Evolutionary conservation across 306 rosid genomes (phyloP).

Genomic region (Glycine tomentella): DNA sequence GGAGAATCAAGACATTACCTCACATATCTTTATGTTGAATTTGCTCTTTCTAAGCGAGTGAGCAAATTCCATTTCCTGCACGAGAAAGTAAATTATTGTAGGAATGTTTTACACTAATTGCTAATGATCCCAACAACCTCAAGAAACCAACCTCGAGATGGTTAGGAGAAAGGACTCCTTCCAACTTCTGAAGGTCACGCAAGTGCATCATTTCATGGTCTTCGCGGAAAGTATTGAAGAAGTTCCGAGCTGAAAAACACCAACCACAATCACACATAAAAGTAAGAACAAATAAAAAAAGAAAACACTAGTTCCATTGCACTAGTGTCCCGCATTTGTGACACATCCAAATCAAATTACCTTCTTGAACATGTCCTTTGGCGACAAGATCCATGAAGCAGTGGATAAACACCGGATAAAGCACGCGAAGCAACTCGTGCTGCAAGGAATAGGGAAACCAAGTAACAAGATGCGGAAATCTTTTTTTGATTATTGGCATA

Average conservation of each 20-base stretch:
- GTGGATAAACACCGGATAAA: constrained; percentile 94
- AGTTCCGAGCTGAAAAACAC: constrained; percentile 69
- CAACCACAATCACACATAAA: constrained; percentile 35
- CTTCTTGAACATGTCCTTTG: constrained; percentile 93
- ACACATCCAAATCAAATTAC: constrained; percentile 45
- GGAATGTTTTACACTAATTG: constrained; percentile 19
- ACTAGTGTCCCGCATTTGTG: neutral
- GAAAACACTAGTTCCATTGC: constrained; percentile 4
- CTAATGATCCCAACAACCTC: constrained; percentile 24
- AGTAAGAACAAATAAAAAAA: constrained; percentile 2
- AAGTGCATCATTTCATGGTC: constrained; percentile 92
- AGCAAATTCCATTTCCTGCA: constrained; percentile 96
- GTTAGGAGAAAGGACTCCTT: constrained; percentile 94
- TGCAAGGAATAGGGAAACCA: constrained; percentile 46
- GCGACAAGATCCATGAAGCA: constrained; percentile 99
- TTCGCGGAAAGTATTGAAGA: constrained; percentile 83
- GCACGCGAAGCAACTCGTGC: constrained; percentile 97
- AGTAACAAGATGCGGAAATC: too few relatives aligned
- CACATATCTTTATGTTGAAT: constrained; percentile 94
- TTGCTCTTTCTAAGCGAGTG: constrained; percentile 89
- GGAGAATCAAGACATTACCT: constrained; percentile 61
- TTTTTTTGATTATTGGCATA: too few relatives aligned
- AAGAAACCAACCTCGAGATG: constrained; percentile 69
- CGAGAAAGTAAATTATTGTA: constrained; percentile 27
- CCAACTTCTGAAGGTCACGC: constrained; percentile 88